phyloP scores from a whole-genome alignment of 441 rosid species.

The Populus hybrid region DNA sequence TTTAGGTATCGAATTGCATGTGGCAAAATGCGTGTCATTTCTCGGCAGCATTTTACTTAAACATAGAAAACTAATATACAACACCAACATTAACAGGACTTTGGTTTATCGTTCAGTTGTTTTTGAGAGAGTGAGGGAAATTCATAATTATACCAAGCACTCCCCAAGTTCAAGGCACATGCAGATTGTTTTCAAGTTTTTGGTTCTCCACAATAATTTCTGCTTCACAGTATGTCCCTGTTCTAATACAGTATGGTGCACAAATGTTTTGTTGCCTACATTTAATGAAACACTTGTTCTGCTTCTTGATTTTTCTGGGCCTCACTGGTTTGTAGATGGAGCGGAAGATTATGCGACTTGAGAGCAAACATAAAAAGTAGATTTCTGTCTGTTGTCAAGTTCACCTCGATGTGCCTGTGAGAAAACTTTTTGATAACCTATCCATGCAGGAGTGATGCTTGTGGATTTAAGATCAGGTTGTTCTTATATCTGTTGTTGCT shows the following conservation, averaged over 20 bases:
- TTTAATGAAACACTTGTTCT: not conserved
- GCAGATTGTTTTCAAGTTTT: not conserved
- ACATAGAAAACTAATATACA: too few species aligned
- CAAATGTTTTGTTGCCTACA: not conserved
- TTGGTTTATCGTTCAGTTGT: not conserved
- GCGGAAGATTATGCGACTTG: conserved; percentile 35
- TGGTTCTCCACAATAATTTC: not conserved
- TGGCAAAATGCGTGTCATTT: not conserved
- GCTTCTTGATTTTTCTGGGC: not conserved
- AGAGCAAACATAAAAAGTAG: conserved; percentile 21
- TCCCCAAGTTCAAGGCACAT: not conserved
- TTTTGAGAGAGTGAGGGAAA: not conserved
- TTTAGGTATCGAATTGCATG: not conserved
- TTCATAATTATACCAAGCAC: not conserved
- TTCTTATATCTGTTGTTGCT: not conserved
- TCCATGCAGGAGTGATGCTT: not conserved
- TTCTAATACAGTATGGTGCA: not conserved
- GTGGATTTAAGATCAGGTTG: not conserved
- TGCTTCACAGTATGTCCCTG: not conserved
- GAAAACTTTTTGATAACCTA: not conserved
- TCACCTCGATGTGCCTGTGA: not conserved
- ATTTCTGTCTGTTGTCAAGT: not conserved
- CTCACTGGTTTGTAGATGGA: conserved; percentile 31
- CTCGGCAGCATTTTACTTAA: not conserved
- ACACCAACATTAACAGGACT: not conserved